phyloP scores from a whole-genome alignment of 1,284 basidiomycete species.

The Ustilago shanxiensis region DNA sequence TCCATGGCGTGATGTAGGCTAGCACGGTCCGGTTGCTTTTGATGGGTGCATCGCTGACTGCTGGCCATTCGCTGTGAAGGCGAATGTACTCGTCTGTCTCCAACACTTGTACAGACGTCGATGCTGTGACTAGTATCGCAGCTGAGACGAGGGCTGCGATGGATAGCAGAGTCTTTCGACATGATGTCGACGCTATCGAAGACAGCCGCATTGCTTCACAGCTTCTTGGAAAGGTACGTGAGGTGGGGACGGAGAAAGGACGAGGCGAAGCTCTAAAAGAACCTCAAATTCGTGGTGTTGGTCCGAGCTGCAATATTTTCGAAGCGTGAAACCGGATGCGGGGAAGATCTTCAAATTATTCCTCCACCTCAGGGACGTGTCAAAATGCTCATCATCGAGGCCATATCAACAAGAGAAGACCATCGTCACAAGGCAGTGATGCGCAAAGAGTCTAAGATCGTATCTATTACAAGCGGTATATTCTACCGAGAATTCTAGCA shows the following conservation, averaged over 20 bases:
- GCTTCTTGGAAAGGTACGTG: neutral
- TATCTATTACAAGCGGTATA: neutral
- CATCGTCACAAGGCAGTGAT: neutral
- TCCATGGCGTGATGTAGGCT: conserved; percentile 61
- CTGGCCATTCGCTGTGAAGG: neutral
- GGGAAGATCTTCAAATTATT: conserved; percentile 11
- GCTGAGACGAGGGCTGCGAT: neutral
- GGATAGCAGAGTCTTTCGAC: neutral
- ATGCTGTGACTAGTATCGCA: neutral
- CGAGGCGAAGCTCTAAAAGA: neutral
- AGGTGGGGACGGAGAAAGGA: neutral
- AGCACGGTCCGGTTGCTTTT: conserved; percentile 27
- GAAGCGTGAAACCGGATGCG: conserved; percentile 14
- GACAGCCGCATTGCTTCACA: too few species aligned
- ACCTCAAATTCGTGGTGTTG: neutral
- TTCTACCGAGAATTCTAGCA: neutral
- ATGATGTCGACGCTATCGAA: too few species aligned
- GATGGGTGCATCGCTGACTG: neutral
- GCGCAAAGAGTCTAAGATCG: neutral
- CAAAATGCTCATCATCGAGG: neutral
- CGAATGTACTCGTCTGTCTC: conserved; percentile 37
- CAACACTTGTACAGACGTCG: conserved; percentile 1
- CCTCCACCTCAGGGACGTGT: neutral
- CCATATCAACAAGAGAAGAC: neutral
- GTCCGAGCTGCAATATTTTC: conserved; percentile 7